Base-by-base conservation (phyloP, 108 stramenopile species). In the Tribonema minus region DNA sequence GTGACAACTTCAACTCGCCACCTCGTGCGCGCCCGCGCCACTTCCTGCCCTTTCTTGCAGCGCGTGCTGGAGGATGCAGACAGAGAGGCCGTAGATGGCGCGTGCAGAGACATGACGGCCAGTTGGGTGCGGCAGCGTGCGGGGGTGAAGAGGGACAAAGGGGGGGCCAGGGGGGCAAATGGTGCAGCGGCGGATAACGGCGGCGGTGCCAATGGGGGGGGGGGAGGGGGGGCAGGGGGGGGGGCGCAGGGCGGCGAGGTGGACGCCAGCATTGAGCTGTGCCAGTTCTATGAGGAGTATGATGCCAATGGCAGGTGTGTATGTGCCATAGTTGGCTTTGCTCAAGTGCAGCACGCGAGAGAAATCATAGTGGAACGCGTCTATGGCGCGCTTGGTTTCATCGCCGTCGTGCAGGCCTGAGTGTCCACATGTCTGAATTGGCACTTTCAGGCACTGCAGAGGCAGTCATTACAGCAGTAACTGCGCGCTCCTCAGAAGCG, bases 81-180 rank as follows among this genome's bases (percentile, higher is more conserved):
- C 81, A 88, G 97, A 0, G 99, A 99, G 78, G 93, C 91, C 2
- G 96, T 99, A 36, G 99, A 99, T 86, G 87, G 94, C 23, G 93
- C 92, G 2, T 99, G 99, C 81, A 86, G 99, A 28, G 88, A 86
- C 40, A 93, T 95, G 93, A 99, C 97, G 9, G 97, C 99, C 1
- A 90, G 92, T 3, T 99, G 99, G 99, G 92, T 37, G 61, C 37
- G 75, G 25, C 67, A 68, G 30, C 77, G 6, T 12, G 46, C 68
- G 7, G 41, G 34, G 36, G 68, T 15, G 6, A 15, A 27, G 25
- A 63, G 29, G 6, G 15, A 28, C 62, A 63, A 15, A 63, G 6
- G 6, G 9, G 30, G 15, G 9, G 46, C 15, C 46, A 54, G 15
- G 72, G 86, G 39, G 1, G 39, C 33, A 54, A 75, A 9, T 23